Conservation (phyloP, 83 land plant species). For the Picea abies region DNA sequence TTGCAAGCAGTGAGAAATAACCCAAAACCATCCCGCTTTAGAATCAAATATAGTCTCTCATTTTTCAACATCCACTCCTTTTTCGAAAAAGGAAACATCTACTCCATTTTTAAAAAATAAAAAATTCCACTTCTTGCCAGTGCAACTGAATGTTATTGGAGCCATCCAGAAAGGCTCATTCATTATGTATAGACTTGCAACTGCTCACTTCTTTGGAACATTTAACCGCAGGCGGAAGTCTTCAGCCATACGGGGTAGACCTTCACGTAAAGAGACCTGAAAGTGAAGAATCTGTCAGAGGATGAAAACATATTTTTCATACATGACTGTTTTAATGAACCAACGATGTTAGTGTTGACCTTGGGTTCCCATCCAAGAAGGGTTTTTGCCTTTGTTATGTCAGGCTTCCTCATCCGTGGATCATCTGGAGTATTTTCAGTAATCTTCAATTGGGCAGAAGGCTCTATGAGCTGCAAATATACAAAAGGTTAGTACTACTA, state of each 20-base stretch:
- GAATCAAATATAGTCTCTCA: neutral
- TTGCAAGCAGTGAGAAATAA: no score
- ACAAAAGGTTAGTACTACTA: neutral
- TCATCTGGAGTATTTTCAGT: slow-evolving; percentile 69
- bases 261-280: slow-evolving; percentile 50
- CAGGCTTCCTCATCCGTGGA: slow-evolving; percentile 72
- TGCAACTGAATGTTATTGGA: neutral
- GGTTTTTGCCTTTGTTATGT: slow-evolving; percentile 62
- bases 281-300: slow-evolving; percentile 22
- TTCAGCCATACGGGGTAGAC: slow-evolving; percentile 67
- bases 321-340: neutral
- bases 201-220: slow-evolving; percentile 35
- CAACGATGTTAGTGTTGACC: slow-evolving; percentile 22
- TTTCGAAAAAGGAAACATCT: no score
- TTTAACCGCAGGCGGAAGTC: slow-evolving; percentile 67
- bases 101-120: no score
- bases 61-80: neutral
- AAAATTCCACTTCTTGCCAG: neutral
- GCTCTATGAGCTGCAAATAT: slow-evolving; percentile 61
- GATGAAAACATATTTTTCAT: neutral
- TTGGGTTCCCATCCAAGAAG: slow-evolving; percentile 73
- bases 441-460: slow-evolving; percentile 35
- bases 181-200: neutral
- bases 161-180: neutral
- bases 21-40: neutral